Conservation (phyloP, 176 grass and related monocot genomes). For the Triticum dicoccoides region DNA sequence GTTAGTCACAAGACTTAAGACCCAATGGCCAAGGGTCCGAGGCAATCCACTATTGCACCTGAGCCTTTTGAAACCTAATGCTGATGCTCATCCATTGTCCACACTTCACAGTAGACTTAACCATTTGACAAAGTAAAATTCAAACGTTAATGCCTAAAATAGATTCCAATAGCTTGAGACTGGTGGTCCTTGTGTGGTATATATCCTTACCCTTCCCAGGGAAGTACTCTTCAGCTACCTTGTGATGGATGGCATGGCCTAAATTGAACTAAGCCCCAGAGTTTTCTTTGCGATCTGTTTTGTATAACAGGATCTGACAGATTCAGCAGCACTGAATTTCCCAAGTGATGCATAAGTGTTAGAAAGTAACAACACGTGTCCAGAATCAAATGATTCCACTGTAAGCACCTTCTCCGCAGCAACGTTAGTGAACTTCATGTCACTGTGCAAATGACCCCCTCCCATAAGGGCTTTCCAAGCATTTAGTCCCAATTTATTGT, state of each 20-base stretch:
- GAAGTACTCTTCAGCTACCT: conserved; percentile 16
- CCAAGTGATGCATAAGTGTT: conserved; percentile 66
- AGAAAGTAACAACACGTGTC: conserved; percentile 64
- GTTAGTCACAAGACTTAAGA: neutral
- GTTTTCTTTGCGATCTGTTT: conserved; percentile 39
- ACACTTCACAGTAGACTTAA: conserved; percentile 29
- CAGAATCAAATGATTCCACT: conserved; percentile 47
- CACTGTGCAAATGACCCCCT: conserved; percentile 52
- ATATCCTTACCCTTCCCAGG: conserved; percentile 16
- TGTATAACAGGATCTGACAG: conserved; percentile 50
- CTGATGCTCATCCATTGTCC: neutral
- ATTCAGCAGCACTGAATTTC: conserved; percentile 53
- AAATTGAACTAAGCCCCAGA: conserved; percentile 58
- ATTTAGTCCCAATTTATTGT: conserved; percentile 42
- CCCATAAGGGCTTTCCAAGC: conserved; percentile 70
- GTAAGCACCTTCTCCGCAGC: conserved; percentile 56
- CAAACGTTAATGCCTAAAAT: neutral
- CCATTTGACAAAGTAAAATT: conserved; percentile 22
- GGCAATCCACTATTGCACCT: conserved; percentile 6
- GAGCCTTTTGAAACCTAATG: neutral
- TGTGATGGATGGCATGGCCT: conserved; percentile 19
- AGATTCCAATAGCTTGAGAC: conserved; percentile 19
- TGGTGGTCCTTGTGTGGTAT: neutral
- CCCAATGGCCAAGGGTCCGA: neutral
- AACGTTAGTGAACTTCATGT: conserved; percentile 44